Evolutionary conservation across 352 stramenopile species (phyloP), one percentile per base, ranked within the genome.

Genomic region (Phytophthora constricta): DNA sequence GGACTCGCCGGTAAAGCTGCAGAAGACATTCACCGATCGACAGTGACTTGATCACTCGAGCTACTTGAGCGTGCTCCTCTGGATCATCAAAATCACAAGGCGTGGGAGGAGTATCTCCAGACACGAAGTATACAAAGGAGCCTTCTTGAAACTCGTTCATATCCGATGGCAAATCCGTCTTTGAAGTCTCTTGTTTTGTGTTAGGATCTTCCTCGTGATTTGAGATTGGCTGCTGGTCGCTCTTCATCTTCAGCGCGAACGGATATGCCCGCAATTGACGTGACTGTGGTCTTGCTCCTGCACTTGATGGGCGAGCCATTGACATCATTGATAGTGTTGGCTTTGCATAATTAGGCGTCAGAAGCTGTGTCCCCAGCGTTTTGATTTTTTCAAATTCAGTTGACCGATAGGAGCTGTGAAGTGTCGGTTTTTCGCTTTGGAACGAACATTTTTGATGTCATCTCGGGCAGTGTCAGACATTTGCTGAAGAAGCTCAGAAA

Each of bases 61-160:
- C 72, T 13, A 86, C 68, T 56, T 86, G 77, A 46, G 76, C 70
- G n/a, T 62, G 64, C 5, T 78, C 61, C 14, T 65, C 63, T 3
- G 19, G 50, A 11, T 62, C 46, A 52, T 16, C 47, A 33, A 52
- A 54, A 14, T 26, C 59, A 66, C 45, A 58, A 3, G 31, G 41
- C 22, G 37, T 20, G n/a, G 66, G 59, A 10, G 54, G 51, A 22
- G 53, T 56, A 33, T 80, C 63, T 0, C 55, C 39, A 43, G 63
- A 77, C 8, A 57, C 28, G 48, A 84, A 73, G 54, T 74, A 84
- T 22, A 79, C 72, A 41, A 77, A 71, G 14, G 70, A 70, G 0
- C 28, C 62, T 61, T 73, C 58, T 26, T 63, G 57, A 62, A 76
- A 77, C 22, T 72, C 70, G 23, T 37, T 74, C 34, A 45, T 68